phyloP scores from a whole-genome alignment of 192 early-diverging fungal genomes.

The Rhizoclosmatium globosum region DNA sequence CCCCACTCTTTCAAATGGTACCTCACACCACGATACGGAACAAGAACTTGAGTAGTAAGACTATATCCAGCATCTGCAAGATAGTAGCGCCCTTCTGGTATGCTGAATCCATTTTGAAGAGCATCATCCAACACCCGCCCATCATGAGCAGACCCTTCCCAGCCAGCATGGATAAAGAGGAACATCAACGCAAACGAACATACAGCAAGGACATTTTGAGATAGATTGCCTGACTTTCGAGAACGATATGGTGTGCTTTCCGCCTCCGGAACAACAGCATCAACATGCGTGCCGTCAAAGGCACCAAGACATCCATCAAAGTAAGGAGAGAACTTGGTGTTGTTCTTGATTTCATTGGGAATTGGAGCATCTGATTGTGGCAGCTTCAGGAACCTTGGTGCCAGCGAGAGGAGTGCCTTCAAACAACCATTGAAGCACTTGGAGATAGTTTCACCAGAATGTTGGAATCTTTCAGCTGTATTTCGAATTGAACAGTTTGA shows the following conservation, averaged over 20 bases:
- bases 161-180: constrained; percentile 27
- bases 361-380: not conserved
- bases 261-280: constrained; percentile 16
- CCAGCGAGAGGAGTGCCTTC: not conserved
- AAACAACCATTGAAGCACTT: not conserved
- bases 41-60: not conserved
- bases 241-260: not conserved
- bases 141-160: constrained; percentile 35
- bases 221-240: not conserved
- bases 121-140: constrained; percentile 17
- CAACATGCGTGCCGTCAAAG: constrained; percentile 36
- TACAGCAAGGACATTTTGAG: constrained; percentile 29
- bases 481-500: constrained; percentile 7
- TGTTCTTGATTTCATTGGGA: constrained; percentile 13
- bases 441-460: not conserved
- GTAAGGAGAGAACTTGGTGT: not conserved
- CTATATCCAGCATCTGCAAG: constrained; percentile 28
- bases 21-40: constrained; percentile 21
- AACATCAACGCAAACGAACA: constrained; percentile 11
- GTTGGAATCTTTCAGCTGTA: not conserved
- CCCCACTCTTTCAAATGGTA: constrained; percentile 36
- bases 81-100: constrained; percentile 26
- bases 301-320: constrained; percentile 34
- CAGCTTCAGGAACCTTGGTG: not conserved
- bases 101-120: constrained; percentile 21